Evolutionary conservation across 2,329 filamentous ascomycete genomes (phyloP), one percentile per base, ranked within the genome.

Genomic region (Sodiomyces alkalinus): DNA sequence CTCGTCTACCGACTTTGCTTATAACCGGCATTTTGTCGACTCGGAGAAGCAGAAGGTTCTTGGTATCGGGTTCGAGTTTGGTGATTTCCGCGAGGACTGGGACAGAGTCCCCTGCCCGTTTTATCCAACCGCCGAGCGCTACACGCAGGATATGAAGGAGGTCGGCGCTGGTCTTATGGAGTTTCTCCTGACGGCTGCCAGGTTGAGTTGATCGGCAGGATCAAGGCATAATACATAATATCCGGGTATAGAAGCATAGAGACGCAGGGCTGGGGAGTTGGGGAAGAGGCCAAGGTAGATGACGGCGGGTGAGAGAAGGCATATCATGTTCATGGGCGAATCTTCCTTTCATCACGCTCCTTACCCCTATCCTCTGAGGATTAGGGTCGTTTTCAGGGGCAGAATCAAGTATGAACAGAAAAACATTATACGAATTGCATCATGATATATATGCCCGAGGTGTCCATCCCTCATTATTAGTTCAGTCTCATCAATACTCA

Each of bases 31-130:
- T 12, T 18, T 29, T 11, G 11, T 29, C 6, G 27, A 29, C 11
- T 17, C 15, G 21, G 24, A 29, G 27, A 29, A 29, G 21, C 23
- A 29, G 15, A 29, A 29, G 27, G n/a, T 29, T 6, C 20, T 19
- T 9, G 15, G 14, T 9, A 16, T 29, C 11, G 21, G 15, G 6
- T 14, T 29, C 12, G 27, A 29, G 16, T 29, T 23, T 21, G 27
- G 27, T 5, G 9, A 22, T n/a, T 3, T 4, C 6, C 17, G 7
- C 20, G 19, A 29, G 16, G 18, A 7, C 18, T n/a, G 17, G 10
- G n/a, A n/a, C n/a, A n/a, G n/a, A n/a, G n/a, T n/a, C n/a, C n/a
- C n/a, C n/a, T 29, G 27, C 16, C 6, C 7, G 15, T 29, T 23
- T 11, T 29, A 29, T 13, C 27, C 27, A 3, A 6, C 20, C 10